Conservation (phyloP, 1,284 basidiomycete genomes). For the Apiotrichum sp. region DNA sequence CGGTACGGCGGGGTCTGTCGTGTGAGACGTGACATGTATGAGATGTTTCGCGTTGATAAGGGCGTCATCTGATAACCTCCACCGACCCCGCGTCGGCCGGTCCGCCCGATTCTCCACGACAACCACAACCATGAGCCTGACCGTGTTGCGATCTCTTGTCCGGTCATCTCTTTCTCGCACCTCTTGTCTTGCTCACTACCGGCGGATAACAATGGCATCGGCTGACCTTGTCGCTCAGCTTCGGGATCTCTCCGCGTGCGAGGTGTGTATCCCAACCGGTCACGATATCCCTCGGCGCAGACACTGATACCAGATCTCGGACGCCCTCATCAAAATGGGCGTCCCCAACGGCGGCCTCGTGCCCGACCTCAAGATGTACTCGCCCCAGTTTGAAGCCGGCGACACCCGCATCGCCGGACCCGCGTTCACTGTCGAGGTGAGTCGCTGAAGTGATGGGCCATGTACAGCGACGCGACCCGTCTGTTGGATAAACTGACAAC, state of each 20-base stretch:
- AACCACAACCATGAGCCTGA: too few relatives aligned
- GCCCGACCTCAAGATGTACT: constrained; percentile 66
- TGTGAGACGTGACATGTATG: too few relatives aligned
- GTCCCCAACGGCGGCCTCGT: constrained; percentile 70
- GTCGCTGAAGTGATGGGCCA: background rate
- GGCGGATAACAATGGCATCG: constrained; percentile 1
- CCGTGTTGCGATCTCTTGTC: too few relatives aligned
- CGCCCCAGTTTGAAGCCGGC: constrained; percentile 51
- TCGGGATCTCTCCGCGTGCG: constrained; percentile 25
- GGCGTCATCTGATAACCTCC: too few relatives aligned
- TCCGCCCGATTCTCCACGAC: too few relatives aligned
- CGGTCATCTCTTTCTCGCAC: too few relatives aligned
- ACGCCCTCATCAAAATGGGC: constrained; percentile 81
- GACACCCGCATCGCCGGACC: constrained; percentile 57
- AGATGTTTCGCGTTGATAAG: too few relatives aligned
- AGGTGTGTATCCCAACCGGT: constrained; percentile 14
- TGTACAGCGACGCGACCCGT: too few relatives aligned
- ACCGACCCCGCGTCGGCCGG: too few relatives aligned
- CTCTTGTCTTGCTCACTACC: too few relatives aligned
- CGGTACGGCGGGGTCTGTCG: too few relatives aligned
- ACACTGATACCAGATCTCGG: constrained; percentile 59
- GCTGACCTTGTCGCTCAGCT: background rate
- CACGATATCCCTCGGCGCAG: background rate
- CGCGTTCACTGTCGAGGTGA: constrained; percentile 75
- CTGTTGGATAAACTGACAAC: too few relatives aligned